Evolutionary conservation across 441 rosid species (phyloP), one percentile per base, ranked within the genome.

Genomic region (Rhodomyrtus psidioides): DNA sequence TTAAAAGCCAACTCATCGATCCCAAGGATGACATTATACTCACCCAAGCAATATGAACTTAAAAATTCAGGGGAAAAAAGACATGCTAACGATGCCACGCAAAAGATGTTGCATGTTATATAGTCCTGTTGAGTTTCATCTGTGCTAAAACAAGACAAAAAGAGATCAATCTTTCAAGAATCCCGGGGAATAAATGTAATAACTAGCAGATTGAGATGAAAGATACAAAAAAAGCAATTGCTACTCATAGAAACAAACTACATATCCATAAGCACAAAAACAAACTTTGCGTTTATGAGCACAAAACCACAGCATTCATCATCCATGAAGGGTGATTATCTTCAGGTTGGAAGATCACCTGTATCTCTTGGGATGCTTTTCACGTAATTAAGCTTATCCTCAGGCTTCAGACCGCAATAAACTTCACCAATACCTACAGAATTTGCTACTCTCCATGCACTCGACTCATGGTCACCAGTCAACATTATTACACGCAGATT

Each of bases 361-460:
- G 90, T 93, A 87, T 93, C 96, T 88, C 92, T 88, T 55, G 99
- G 86, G 46, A 95, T 95, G 86, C 91, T 89, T 91, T 93, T 95
- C 89, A 96, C 94, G 86, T 94, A 96, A 88, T 93, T 92, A 82
- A 97, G 94, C 89, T 97, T 97, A 88, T 96, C 99, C 89, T 95
- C 99, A 58, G 99, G 98, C 89, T 97, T 97, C 85, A 97, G 90
- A 90, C 94, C 94, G 88, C 92, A 94, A 89, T 94, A 92, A 85
- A 95, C 97, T 91, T 96, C 98, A 56, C 88, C 86, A 86, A 97
- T 95, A 87, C 96, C 97, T 55, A 96, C 99, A 70, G 96, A 94
- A 88, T 95, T 93, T 54, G 99, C 99, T 84, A 96, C 98, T 93
- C 99, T 94, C 95, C 91, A 89, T 19, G 99, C 99, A 90, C 99